Percentiles rank a stretch among this genome's conserved stretches.
Conservation (phyloP, 148 eudicot species). For the Rhododendron henanense region DNA sequence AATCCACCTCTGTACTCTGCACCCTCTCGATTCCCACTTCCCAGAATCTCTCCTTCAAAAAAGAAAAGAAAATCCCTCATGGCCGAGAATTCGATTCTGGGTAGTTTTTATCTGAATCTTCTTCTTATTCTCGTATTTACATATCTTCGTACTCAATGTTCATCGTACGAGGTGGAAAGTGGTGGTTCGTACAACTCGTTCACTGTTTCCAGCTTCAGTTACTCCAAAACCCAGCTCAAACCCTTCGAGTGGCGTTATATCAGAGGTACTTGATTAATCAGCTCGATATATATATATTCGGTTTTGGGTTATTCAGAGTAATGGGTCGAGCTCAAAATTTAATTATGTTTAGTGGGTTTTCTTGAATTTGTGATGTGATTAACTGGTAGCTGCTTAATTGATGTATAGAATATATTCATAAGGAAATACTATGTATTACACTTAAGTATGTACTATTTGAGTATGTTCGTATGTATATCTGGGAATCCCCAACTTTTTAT, state of each 20-base stretch:
- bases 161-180: conserved; percentile 22
- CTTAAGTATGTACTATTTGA: background rate
- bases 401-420: background rate
- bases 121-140: conserved; percentile 4
- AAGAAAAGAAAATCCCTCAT: conserved; percentile 1
- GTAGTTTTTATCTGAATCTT: conserved; percentile 19
- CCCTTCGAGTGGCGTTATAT: conserved; percentile 86
- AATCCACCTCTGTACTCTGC: background rate
- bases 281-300: background rate
- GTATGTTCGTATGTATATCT: background rate
- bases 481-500: background rate
- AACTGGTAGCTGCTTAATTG: background rate
- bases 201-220: conserved; percentile 57
- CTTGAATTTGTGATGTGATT: conserved; percentile 1
- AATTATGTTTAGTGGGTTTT: background rate
- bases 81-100: conserved; percentile 26
- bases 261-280: conserved; percentile 37
- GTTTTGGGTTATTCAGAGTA: background rate
- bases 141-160: conserved; percentile 20
- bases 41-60: background rate
- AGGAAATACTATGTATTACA: too few relatives aligned
- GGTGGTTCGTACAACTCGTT: conserved; percentile 33
- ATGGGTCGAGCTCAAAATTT: conserved; percentile 9
- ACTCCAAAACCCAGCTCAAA: conserved; percentile 50
- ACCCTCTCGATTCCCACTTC: background rate